Percentiles rank a stretch among this genome's conserved stretches.
phyloP scores from a whole-genome alignment of 768 basidiomycete genomes.

The Epithele typhae region DNA sequence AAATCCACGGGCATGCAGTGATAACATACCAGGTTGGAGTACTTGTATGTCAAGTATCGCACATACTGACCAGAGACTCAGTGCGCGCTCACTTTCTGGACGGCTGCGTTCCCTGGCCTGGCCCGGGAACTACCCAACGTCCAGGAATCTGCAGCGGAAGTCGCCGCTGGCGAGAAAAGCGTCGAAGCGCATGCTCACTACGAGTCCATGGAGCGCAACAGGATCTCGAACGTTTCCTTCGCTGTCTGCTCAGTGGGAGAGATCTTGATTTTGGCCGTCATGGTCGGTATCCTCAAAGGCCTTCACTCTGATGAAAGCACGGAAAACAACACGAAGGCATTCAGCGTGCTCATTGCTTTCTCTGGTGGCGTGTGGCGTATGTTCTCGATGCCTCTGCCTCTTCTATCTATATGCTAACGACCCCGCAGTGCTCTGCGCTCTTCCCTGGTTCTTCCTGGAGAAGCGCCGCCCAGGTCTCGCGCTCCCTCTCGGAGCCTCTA shows the following conservation, averaged over 20 bases:
- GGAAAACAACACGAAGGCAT: constrained; percentile 70
- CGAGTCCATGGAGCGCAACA: constrained; percentile 65
- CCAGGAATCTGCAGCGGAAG: constrained; percentile 42
- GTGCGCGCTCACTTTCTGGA: constrained; percentile 78
- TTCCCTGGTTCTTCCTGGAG: constrained; percentile 73
- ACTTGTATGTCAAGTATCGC: not conserved
- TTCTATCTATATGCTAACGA: too few relatives aligned
- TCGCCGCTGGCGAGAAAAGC: constrained; percentile 41
- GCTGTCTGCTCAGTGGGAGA: constrained; percentile 67
- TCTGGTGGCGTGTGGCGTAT: constrained; percentile 72
- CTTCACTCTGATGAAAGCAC: constrained; percentile 56
- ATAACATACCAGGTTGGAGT: constrained; percentile 62
- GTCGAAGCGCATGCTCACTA: constrained; percentile 46
- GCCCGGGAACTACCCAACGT: constrained; percentile 68
- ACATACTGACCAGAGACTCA: constrained; percentile 18
- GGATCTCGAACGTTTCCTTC: constrained; percentile 74
- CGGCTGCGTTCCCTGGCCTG: constrained; percentile 76
- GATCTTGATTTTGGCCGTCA: constrained; percentile 62
- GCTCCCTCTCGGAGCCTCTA: constrained; percentile 49
- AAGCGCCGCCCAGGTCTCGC: constrained; percentile 62
- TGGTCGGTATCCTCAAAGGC: constrained; percentile 72
- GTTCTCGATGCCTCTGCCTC: constrained; percentile 19
- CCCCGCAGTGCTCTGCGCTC: constrained; percentile 51
- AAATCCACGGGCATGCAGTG: constrained; percentile 33
- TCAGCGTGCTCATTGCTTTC: constrained; percentile 76